Evolutionary conservation across 192 early-diverging fungal genomes (phyloP).

Genomic region (Backusella morwellensis): DNA sequence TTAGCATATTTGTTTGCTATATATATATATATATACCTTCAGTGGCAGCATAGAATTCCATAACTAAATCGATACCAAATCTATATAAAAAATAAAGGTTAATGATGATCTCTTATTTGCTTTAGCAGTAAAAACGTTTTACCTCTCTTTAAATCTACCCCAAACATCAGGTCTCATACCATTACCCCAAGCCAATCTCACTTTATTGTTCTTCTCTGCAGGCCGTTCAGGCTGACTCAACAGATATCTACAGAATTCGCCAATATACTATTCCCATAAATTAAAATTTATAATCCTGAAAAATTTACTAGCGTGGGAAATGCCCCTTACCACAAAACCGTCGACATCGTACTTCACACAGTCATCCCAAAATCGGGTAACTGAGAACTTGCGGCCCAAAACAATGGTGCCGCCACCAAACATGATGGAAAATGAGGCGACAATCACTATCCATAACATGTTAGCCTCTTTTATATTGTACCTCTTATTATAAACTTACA

Average conservation of each 20-base stretch:
- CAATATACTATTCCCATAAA: conserved; percentile 53
- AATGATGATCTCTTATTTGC: not conserved
- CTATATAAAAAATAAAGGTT: conserved; percentile 13
- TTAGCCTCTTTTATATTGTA: not conserved
- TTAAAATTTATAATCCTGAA: conserved; percentile 54
- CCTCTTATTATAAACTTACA: conserved; percentile 31
- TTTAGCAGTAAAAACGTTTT: not conserved
- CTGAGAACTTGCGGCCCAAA: conserved; percentile 55
- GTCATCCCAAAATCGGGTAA: conserved; percentile 49
- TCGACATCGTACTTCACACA: conserved; percentile 42
- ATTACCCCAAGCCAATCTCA: conserved; percentile 61
- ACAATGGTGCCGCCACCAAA: conserved; percentile 45
- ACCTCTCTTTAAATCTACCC: conserved; percentile 48
- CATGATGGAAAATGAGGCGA: conserved; percentile 21
- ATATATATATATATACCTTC: conserved; percentile 43
- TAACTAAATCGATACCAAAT: conserved; percentile 52
- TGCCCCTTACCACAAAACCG: conserved; percentile 36
- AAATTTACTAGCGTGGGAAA: conserved; percentile 51
- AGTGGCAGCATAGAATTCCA: conserved; percentile 65
- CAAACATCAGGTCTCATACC: conserved; percentile 69
- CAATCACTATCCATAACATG: conserved; percentile 19
- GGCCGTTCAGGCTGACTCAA: conserved; percentile 45
- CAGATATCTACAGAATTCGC: conserved; percentile 66
- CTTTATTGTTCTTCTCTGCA: conserved; percentile 48
- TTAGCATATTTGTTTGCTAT: no score